These are phyloP conservation scores for Ceriops zippeliana DNA, from an alignment of 345 rosid species.

Conservation along the genomic window DNA sequence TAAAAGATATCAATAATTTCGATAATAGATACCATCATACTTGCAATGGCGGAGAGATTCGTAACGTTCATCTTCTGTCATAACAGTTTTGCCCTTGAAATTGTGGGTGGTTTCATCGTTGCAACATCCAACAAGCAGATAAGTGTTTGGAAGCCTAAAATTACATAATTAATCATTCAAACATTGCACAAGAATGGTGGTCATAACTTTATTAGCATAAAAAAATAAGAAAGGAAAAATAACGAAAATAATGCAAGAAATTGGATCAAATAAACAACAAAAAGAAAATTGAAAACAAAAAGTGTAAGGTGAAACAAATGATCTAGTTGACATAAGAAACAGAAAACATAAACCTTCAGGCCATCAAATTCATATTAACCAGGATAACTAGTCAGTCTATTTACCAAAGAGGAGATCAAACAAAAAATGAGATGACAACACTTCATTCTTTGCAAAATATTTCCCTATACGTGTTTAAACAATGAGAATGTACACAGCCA, in stretches of 20 bases:
- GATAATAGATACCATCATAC: slow-evolving; percentile 12
- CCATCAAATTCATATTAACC: no score
- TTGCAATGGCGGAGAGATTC: slow-evolving; percentile 72
- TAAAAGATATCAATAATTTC: background rate
- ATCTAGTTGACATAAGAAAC: background rate
- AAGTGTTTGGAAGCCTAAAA: slow-evolving; percentile 59
- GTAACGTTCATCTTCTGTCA: slow-evolving; percentile 60
- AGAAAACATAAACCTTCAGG: background rate
- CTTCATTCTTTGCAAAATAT: no score
- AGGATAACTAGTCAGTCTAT: no score
- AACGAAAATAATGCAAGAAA: background rate
- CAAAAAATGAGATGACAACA: no score
- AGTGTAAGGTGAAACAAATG: background rate
- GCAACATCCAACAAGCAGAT: slow-evolving; percentile 61
- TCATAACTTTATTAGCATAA: background rate
- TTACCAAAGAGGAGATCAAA: no score
- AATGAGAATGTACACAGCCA: no score
- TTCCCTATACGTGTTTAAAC: no score
- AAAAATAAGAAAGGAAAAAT: background rate
- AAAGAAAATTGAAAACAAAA: background rate
- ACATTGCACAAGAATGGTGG: background rate
- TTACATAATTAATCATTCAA: background rate
- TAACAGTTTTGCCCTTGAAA: slow-evolving; percentile 69
- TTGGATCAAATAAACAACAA: background rate
- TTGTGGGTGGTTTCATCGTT: slow-evolving; percentile 58